A percentile compares a stretch with the other conserved stretches of the same genome.
Conservation (phyloP, 176 grass and related monocot genomes). For the Triticum aestivum region IWGSC_CS_RefSeq_v2.1 NC_057810.1:294763535-294764034, state of each 20-base stretch:
- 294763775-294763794: conserved; percentile 1
- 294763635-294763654: background rate
- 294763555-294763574: background rate
- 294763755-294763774: background rate
- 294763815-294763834: background rate
- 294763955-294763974: background rate
- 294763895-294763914: background rate
- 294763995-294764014: background rate
- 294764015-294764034: background rate
- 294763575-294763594: conserved; percentile 8
- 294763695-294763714: background rate
- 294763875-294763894: background rate
- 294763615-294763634: background rate
- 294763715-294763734: conserved; percentile 10
- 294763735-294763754: background rate
- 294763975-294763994: background rate
- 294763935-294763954: background rate
- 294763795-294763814: background rate
- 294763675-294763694: background rate
- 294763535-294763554: background rate
- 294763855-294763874: background rate
- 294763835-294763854: conserved; percentile 10
- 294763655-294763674: background rate
- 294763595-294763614: background rate
- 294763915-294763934: background rate